A percentile compares a stretch with the other conserved stretches of the same genome.
phyloP scores from a whole-genome alignment of 305 asterid species.

The Solanum hybrid region DNA sequence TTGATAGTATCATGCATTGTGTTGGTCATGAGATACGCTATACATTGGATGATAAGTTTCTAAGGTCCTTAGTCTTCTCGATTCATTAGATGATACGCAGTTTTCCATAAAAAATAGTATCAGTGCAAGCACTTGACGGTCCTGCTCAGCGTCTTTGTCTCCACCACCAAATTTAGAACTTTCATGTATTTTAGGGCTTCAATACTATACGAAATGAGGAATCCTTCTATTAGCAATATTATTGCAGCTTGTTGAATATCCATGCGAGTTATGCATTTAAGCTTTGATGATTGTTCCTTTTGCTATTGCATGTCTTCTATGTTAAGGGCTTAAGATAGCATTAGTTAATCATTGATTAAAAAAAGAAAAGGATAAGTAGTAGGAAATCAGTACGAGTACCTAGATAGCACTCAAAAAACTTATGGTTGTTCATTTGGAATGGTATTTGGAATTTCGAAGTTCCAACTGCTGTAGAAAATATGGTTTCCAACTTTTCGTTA shows the following conservation, averaged over 20 bases:
- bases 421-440: neutral
- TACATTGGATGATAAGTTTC: neutral
- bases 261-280: neutral
- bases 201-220: neutral
- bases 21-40: neutral
- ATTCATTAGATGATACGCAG: neutral
- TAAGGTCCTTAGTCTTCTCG: neutral
- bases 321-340: neutral
- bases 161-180: neutral
- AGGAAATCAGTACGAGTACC: neutral
- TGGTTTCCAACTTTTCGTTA: neutral
- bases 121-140: neutral
- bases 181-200: neutral
- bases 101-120: neutral
- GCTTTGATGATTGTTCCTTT: neutral
- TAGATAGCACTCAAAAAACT: neutral
- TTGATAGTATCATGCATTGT: neutral
- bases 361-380: neutral
- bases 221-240: neutral
- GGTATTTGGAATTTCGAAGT: neutral
- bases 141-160: neutral
- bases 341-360: neutral
- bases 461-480: neutral
- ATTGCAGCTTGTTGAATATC: neutral
- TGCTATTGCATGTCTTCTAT: neutral